A percentile compares a stretch with the other conserved stretches of the same genome.
These are phyloP conservation scores for Metschnikowia noctiluminum DNA, from an alignment of 805 yeast species.

Conservation along the genomic window DNA sequence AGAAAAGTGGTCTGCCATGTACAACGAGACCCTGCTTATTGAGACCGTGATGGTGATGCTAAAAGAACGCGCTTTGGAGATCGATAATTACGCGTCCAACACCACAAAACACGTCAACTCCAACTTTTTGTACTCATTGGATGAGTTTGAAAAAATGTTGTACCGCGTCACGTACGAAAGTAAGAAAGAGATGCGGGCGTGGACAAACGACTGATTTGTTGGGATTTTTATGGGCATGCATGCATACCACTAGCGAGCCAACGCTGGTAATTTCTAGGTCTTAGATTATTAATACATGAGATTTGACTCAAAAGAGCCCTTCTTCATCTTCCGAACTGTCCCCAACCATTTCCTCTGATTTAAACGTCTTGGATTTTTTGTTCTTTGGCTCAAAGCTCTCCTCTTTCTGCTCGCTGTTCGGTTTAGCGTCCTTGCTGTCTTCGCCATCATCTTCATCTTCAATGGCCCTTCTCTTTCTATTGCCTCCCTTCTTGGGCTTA, in stretches of 20 bases:
- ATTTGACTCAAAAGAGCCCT: slow-evolving; percentile 13
- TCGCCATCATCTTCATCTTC: slow-evolving; percentile 30
- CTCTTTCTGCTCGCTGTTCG: slow-evolving; percentile 21
- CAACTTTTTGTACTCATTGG: slow-evolving; percentile 62
- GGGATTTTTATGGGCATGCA: no score
- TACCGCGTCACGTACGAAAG: slow-evolving; percentile 54
- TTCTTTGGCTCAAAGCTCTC: no score
- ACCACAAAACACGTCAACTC: slow-evolving; percentile 45
- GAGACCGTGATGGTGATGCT: slow-evolving; percentile 51
- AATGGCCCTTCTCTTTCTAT: slow-evolving; percentile 26
- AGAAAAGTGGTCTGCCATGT: slow-evolving; percentile 74
- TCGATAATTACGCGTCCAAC: slow-evolving; percentile 66
- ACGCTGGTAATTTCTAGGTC: not conserved
- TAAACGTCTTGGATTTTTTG: slow-evolving; percentile 15
- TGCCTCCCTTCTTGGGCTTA: slow-evolving; percentile 19
- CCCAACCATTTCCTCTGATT: slow-evolving; percentile 35
- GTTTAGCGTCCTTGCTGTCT: slow-evolving; percentile 17
- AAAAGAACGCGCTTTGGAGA: slow-evolving; percentile 62
- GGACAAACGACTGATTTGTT: slow-evolving; percentile 24
- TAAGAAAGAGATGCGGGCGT: slow-evolving; percentile 34
- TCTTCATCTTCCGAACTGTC: slow-evolving; percentile 47
- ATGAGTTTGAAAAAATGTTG: slow-evolving; percentile 67
- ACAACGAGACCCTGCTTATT: slow-evolving; percentile 61
- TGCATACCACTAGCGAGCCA: no score
- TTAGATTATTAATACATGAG: not conserved